Conservation (phyloP, 2,329 filamentous ascomycete genomes). For the Fusarium subglutinans region DNA sequence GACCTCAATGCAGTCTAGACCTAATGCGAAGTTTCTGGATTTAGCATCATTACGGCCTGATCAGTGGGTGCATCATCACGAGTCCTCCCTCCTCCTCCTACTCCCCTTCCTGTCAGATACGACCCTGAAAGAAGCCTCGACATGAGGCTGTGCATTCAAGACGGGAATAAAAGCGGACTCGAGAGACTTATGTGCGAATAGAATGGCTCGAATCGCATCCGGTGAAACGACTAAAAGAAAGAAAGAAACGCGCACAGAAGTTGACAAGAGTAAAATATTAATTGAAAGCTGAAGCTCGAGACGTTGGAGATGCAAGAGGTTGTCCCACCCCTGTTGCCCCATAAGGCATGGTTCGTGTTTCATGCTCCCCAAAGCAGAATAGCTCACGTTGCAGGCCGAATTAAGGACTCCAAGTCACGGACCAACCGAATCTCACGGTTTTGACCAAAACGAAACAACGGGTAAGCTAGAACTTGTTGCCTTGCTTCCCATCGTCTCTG, state of each 20-base stretch:
- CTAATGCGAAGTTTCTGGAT: background rate
- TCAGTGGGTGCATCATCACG: slow-evolving; percentile 16
- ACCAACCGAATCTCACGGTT: slow-evolving; percentile 19
- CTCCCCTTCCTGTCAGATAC: slow-evolving; percentile 5
- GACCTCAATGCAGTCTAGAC: background rate
- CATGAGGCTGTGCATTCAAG: slow-evolving; percentile 20
- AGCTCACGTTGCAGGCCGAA: slow-evolving; percentile 28
- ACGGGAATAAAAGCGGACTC: slow-evolving; percentile 20
- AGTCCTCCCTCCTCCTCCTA: background rate
- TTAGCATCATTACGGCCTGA: slow-evolving; percentile 6
- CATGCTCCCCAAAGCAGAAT: slow-evolving; percentile 15
- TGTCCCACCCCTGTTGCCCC: background rate
- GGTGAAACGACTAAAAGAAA: slow-evolving; percentile 29
- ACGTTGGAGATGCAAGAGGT: slow-evolving; percentile 28
- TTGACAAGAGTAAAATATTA: slow-evolving; percentile 5
- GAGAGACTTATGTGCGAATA: background rate
- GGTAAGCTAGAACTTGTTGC: background rate
- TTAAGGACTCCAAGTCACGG: slow-evolving; percentile 24
- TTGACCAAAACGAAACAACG: slow-evolving; percentile 8
- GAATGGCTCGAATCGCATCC: background rate
- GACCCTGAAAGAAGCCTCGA: slow-evolving; percentile 14
- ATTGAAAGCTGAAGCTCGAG: slow-evolving; percentile 16
- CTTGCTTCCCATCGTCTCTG: background rate
- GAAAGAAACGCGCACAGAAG: slow-evolving; percentile 18
- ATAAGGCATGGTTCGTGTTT: slow-evolving; percentile 21